Base-by-base conservation (phyloP, 805 yeast species). In the Debaryomyces castellii region DNA sequence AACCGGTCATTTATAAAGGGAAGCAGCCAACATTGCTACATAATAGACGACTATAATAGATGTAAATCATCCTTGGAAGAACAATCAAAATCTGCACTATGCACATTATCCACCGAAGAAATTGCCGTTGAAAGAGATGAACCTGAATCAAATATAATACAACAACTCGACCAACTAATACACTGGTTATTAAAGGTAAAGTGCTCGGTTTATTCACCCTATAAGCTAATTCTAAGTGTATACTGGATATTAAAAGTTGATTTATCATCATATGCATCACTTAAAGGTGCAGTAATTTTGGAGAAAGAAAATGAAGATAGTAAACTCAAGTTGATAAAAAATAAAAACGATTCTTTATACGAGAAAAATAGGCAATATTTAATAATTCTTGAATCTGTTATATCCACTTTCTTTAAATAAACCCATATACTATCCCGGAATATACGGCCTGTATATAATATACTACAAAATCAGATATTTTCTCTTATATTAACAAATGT, bases 41-140 rank as follows among this genome's bases (percentile, higher is more conserved):
- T 39, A 2, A 14, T 44, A 5, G 41, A 45, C 2, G 53, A 51
- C 18, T 51, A 46, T 35, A 49, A 51, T 33, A 24, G 21, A 11
- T 30, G 34, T 11, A 30, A 30, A 11, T 14, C 11, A 16, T 5
- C 20, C 10, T 17, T 30, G 10, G 34, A 30, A n/a, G 6, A 17
- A 14, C 34, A 30, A 30, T 9, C 18, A 30, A 30, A 30, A 7
- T 10, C 4, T 10, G 11, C 28, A 4, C 12, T 25, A 7, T 9
- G 11, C 12, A 9, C 28, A 25, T 6, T 25, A 6, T 25, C 28
- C 6, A 25, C 11, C 12, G 8, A 6, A 9, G 12, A 10, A 7
- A 14, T 30, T 14, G 5, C 20, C 20, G 7, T 30, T 5, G 34
- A 14, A 14, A 7, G 7, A n/a, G 20, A 14, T 16, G 4, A 30